phyloP scores from a whole-genome alignment of 1,284 basidiomycete species.

The Hymenochaete sp. region DNA sequence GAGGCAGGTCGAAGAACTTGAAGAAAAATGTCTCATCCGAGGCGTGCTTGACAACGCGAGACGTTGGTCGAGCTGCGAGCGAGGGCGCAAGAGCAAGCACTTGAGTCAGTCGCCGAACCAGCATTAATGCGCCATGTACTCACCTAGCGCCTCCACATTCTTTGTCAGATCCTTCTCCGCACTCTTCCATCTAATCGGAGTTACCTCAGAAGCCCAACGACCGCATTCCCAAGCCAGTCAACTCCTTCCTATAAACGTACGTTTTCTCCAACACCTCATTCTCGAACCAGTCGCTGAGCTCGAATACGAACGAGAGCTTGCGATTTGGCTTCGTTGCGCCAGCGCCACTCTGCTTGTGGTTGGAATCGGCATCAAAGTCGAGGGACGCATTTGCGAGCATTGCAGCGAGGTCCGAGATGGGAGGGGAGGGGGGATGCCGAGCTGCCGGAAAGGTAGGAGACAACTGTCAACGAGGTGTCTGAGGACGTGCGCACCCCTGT shows the following conservation, averaged over 20 bases:
- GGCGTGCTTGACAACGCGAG: constrained; percentile 87
- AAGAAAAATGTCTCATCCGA: constrained; percentile 90
- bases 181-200: constrained; percentile 93
- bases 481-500: constrained; percentile 78
- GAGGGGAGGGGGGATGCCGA: too few relatives aligned
- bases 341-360: too few relatives aligned
- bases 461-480: constrained; percentile 62
- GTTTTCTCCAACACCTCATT: constrained; percentile 85
- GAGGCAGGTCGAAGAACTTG: constrained; percentile 93
- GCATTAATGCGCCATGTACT: constrained; percentile 89
- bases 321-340: constrained; percentile 86
- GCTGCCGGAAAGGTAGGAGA: too few relatives aligned
- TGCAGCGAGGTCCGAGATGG: too few relatives aligned
- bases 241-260: constrained; percentile 92
- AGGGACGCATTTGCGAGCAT: too few relatives aligned
- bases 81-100: too few relatives aligned
- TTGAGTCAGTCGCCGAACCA: too few relatives aligned
- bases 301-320: constrained; percentile 82
- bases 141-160: too few relatives aligned
- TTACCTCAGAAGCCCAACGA: constrained; percentile 92
- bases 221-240: constrained; percentile 92
- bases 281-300: constrained; percentile 81
- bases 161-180: constrained; percentile 97
- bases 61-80: too few relatives aligned
- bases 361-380: constrained; percentile 37